Percentiles rank a stretch among this genome's conserved stretches.
Conservation (phyloP, 2,329 filamentous ascomycete species). For the Trichoderma oligosporum region DNA sequence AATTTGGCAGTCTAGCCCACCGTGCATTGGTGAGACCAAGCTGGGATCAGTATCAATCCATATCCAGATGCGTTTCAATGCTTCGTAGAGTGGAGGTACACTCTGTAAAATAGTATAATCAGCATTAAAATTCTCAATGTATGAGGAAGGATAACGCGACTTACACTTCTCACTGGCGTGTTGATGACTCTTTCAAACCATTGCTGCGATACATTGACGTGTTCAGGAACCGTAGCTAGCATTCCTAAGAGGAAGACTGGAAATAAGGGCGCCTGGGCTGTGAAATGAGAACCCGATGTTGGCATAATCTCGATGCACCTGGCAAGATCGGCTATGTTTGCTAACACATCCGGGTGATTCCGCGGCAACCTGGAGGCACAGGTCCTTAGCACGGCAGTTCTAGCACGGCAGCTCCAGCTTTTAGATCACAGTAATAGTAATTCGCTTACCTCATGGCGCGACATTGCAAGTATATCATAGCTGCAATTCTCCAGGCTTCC, state of each 20-base stretch:
- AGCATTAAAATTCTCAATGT: background rate
- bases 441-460: constrained; percentile 35
- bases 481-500: constrained; percentile 41
- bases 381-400: too few species aligned
- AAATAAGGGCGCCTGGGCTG: constrained; percentile 40
- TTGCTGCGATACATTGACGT: constrained; percentile 29
- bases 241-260: constrained; percentile 42
- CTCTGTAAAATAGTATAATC: constrained; percentile 29
- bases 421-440: background rate
- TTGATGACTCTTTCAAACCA: constrained; percentile 39
- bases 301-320: constrained; percentile 40
- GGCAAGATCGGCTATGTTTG: constrained; percentile 33
- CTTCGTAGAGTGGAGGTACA: constrained; percentile 37
- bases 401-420: too few species aligned
- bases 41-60: constrained; percentile 34
- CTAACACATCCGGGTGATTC: constrained; percentile 35
- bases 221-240: constrained; percentile 30
- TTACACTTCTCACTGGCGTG: constrained; percentile 40
- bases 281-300: constrained; percentile 39
- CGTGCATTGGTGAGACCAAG: constrained; percentile 17
- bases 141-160: constrained; percentile 20
- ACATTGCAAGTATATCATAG: constrained; percentile 39
- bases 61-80: constrained; percentile 34
- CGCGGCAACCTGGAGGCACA: constrained; percentile 33
- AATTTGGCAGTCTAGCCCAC: constrained; percentile 26